phyloP scores from a whole-genome alignment of 495 filamentous ascomycete species.

The Articulospora tetracladia region DNA sequence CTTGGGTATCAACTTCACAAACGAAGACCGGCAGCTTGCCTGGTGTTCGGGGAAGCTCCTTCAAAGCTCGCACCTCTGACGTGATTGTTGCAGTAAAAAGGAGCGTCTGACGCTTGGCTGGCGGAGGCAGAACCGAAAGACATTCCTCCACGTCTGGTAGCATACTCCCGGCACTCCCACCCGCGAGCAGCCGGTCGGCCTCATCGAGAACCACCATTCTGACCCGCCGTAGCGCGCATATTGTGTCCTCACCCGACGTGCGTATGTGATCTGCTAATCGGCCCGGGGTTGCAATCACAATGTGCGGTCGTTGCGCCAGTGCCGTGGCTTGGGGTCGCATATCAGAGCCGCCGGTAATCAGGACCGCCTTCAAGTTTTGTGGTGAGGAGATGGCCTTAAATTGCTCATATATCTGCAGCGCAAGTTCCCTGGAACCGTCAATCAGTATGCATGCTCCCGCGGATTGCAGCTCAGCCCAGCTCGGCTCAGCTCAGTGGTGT shows the following conservation, averaged over 20 bases:
- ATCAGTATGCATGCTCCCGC: conserved; percentile 19
- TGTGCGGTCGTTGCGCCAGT: conserved; percentile 75
- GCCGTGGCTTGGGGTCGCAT: conserved; percentile 87
- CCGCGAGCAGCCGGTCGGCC: conserved; percentile 83
- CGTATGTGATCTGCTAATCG: conserved; percentile 91
- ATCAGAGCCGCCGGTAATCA: conserved; percentile 88
- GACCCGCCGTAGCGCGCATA: conserved; percentile 70
- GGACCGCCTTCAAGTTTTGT: conserved; percentile 75
- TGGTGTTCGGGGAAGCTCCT: conserved; percentile 62
- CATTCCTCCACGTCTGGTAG: conserved; percentile 90
- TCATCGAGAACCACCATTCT: conserved; percentile 92
- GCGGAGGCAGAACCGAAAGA: conserved; percentile 70
- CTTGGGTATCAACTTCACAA: conserved; percentile 79
- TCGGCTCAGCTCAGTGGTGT: neutral
- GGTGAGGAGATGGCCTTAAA: conserved; percentile 85
- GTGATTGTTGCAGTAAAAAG: conserved; percentile 98
- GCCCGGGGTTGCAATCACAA: conserved; percentile 93
- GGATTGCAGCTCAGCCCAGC: neutral
- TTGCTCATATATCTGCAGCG: conserved; percentile 94
- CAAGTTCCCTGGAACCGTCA: conserved; percentile 61
- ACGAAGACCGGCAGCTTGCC: conserved; percentile 75
- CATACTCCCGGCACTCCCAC: conserved; percentile 72
- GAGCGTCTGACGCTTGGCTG: conserved; percentile 72
- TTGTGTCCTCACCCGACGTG: conserved; percentile 84
- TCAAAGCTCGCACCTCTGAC: conserved; percentile 81